Evolutionary conservation across 2,329 filamentous ascomycete species (phyloP).

Genomic region (Fusarium secorum): DNA sequence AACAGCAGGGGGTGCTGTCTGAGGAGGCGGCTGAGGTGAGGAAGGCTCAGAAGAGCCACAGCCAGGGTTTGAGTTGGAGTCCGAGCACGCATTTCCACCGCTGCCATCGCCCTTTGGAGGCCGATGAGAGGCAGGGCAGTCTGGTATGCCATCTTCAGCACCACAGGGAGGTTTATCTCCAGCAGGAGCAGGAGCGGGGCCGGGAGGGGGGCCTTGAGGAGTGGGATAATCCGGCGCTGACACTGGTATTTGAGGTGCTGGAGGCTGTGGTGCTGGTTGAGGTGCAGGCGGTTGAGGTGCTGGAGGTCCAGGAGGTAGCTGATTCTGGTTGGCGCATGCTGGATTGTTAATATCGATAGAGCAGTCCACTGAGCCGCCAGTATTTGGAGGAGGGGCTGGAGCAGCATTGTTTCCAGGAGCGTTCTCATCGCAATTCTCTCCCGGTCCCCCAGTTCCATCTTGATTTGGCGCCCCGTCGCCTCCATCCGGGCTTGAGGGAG

Average conservation of each 20-base stretch:
- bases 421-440: conserved; percentile 11
- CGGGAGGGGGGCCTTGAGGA: background rate
- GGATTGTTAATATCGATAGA: background rate
- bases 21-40: background rate
- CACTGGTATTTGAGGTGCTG: background rate
- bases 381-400: background rate
- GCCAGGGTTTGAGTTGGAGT: background rate
- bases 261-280: background rate
- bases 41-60: background rate
- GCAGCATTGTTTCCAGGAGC: background rate
- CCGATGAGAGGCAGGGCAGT: background rate
- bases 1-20: background rate
- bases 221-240: background rate
- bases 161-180: background rate
- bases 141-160: background rate
- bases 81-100: background rate
- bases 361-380: background rate
- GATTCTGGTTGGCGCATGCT: background rate
- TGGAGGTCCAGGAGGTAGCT: background rate
- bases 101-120: background rate
- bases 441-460: background rate
- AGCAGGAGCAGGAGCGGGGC: background rate
- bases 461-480: background rate
- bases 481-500: background rate
- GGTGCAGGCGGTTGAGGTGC: background rate